Conservation (phyloP, 768 basidiomycete species). For the Rossbeevera mucosa region DNA sequence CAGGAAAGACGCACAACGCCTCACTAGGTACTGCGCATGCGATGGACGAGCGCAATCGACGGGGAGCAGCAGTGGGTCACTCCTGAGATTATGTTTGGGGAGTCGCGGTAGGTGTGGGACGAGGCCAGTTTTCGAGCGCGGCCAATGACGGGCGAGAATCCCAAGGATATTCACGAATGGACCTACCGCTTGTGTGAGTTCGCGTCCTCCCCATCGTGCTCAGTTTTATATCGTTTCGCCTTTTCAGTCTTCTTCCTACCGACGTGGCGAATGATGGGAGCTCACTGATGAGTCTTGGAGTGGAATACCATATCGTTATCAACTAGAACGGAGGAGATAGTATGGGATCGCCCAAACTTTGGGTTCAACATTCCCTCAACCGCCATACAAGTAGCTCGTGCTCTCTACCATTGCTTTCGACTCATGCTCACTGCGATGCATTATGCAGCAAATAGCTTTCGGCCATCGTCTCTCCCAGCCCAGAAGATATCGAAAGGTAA, state of each 20-base stretch:
- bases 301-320: conserved; percentile 89
- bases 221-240: not conserved
- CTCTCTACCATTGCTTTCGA: not conserved
- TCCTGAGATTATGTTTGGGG: too few species aligned
- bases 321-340: conserved; percentile 88
- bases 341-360: conserved; percentile 87
- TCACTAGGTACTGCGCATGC: too few species aligned
- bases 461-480: conserved; percentile 65
- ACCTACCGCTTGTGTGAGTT: too few species aligned
- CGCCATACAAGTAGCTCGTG: conserved; percentile 67
- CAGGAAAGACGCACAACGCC: too few species aligned
- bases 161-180: too few species aligned
- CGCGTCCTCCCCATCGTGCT: too few species aligned
- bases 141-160: too few species aligned
- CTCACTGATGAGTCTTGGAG: conserved; percentile 78
- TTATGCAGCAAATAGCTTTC: conserved; percentile 59
- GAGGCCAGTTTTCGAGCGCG: too few species aligned
- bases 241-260: conserved; percentile 68
- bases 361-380: conserved; percentile 90
- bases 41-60: too few species aligned
- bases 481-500: conserved; percentile 22
- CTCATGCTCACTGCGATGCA: conserved; percentile 6
- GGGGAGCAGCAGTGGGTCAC: too few species aligned
- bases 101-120: too few species aligned
- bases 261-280: conserved; percentile 95